Evolutionary conservation across 805 yeast genomes (phyloP).

Genomic region (Lachancea cidri): DNA sequence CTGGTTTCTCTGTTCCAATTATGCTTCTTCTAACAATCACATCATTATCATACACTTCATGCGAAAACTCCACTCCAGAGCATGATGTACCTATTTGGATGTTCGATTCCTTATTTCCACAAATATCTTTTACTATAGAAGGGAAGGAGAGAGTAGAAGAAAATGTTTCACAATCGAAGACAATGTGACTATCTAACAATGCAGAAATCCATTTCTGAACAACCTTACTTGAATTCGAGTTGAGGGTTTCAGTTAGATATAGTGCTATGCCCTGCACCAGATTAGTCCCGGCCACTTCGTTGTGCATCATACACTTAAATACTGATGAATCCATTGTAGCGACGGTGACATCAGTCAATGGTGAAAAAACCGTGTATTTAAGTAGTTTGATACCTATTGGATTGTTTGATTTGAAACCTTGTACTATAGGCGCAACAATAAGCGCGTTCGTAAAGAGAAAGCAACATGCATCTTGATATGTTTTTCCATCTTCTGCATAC

Average conservation of each 20-base stretch:
- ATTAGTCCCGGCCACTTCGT: not conserved
- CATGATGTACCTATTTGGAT: not conserved
- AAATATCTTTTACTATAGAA: conserved; percentile 8
- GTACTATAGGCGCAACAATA: conserved; percentile 12
- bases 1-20: conserved; percentile 6
- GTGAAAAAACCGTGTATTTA: conserved; percentile 14
- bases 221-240: conserved; percentile 27
- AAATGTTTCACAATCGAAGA: conserved; percentile 7
- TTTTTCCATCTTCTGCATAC: conserved; percentile 27
- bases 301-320: conserved; percentile 14
- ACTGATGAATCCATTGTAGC: conserved; percentile 22
- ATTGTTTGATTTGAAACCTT: conserved; percentile 6
- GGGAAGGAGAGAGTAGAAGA: conserved; percentile 18
- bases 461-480: conserved; percentile 27
- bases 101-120: not conserved
- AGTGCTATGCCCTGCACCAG: conserved; percentile 15
- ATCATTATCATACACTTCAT: conserved; percentile 13
- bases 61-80: conserved; percentile 12
- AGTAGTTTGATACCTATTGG: conserved; percentile 10
- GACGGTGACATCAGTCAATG: conserved; percentile 12
- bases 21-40: conserved; percentile 22
- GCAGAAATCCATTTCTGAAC: conserved; percentile 41
- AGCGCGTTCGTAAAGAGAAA: conserved; percentile 32
- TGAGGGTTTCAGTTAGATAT: conserved; percentile 21
- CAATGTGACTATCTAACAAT: conserved; percentile 24